A percentile compares a stretch with the other conserved stretches of the same genome.
Evolutionary conservation across 306 rosid genomes (phyloP).

Genomic region (Glycine tomentella): DNA sequence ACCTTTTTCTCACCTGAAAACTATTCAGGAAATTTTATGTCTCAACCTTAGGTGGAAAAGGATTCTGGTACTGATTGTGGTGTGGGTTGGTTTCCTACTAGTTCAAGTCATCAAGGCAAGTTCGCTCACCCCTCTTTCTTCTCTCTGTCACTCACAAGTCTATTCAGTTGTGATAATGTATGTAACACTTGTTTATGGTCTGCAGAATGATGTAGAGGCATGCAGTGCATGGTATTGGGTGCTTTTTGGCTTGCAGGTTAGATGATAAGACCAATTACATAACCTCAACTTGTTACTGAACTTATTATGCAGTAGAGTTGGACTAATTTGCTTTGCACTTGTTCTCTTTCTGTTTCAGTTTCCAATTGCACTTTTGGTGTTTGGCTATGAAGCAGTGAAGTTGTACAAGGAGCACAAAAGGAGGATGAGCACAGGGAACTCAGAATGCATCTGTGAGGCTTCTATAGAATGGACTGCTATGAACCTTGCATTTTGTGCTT

Average conservation of each 20-base stretch:
- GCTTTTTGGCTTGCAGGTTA: conserved; percentile 78
- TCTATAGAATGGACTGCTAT: conserved; percentile 78
- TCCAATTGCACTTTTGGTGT: conserved; percentile 71
- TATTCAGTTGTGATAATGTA: background rate
- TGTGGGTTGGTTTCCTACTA: conserved; percentile 73
- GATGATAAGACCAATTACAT: conserved; percentile 15
- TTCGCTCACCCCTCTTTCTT: background rate
- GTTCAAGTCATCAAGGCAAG: conserved; percentile 82
- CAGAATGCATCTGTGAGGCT: conserved; percentile 78
- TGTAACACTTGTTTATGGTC: conserved; percentile 6
- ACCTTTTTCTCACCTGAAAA: too few species aligned
- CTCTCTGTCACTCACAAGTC: background rate
- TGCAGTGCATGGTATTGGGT: conserved; percentile 86
- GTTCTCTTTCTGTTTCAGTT: conserved; percentile 55
- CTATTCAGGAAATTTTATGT: too few species aligned
- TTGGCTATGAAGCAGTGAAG: conserved; percentile 81
- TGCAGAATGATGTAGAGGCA: conserved; percentile 67
- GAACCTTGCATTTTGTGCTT: conserved; percentile 74
- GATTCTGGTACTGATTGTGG: conserved; percentile 53
- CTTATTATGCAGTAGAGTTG: conserved; percentile 1
- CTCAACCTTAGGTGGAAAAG: conserved; percentile 79
- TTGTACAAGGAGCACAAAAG: conserved; percentile 68
- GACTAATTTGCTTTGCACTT: background rate
- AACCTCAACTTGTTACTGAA: background rate
- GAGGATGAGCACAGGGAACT: conserved; percentile 68